Conservation (phyloP, 805 yeast species). For the Zygosaccharomyces lentus region DNA sequence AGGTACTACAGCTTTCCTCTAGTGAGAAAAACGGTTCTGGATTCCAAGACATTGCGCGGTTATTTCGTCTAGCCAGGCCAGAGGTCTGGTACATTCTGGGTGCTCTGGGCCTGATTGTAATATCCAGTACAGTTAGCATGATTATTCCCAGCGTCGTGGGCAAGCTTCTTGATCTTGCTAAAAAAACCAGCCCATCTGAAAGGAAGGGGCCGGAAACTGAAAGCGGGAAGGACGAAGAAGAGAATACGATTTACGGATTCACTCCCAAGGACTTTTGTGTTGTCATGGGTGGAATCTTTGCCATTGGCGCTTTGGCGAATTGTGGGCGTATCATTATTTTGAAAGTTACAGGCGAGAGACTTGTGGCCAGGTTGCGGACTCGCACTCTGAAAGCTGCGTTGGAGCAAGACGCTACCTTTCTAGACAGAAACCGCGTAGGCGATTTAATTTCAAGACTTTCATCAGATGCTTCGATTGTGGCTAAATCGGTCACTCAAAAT, state of each 20-base stretch:
- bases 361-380: constrained; percentile 80
- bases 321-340: constrained; percentile 74
- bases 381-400: constrained; percentile 71
- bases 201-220: constrained; percentile 22
- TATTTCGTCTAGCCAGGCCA: constrained; percentile 53
- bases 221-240: constrained; percentile 24
- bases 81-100: constrained; percentile 51
- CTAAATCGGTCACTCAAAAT: constrained; percentile 82
- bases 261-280: constrained; percentile 60
- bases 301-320: constrained; percentile 73
- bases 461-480: constrained; percentile 82
- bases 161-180: constrained; percentile 72
- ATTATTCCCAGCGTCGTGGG: constrained; percentile 81
- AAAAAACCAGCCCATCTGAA: constrained; percentile 23
- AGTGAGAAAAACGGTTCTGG: constrained; percentile 37
- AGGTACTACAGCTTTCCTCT: constrained; percentile 24
- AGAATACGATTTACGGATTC: constrained; percentile 50
- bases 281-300: constrained; percentile 57
- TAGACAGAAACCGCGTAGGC: constrained; percentile 87
- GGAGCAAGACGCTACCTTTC: constrained; percentile 82
- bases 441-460: constrained; percentile 85
- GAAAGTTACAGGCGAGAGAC: constrained; percentile 76
- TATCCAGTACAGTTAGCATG: constrained; percentile 79
- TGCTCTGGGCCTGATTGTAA: constrained; percentile 60
- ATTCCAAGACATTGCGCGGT: constrained; percentile 37